Evolutionary conservation across 345 rosid species (phyloP), one percentile per base, ranked within the genome.

Genomic region (Chamaenerion angustifolium): DNA sequence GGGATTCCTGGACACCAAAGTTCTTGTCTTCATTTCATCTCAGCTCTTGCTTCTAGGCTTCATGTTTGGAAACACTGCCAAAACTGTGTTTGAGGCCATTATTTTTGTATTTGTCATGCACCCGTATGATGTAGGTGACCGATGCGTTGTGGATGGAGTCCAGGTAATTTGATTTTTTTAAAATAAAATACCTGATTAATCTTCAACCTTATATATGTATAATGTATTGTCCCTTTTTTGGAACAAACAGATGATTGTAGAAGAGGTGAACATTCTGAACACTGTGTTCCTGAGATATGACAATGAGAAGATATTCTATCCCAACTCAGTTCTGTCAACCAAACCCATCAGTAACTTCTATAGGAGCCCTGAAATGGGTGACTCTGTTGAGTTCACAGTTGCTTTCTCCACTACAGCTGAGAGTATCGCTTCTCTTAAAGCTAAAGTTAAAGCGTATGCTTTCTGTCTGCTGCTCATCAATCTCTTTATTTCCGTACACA

Each of bases 321-420:
- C 88, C 0, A 86, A 86, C 66, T 55, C 85, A 2, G 79, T 72
- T 64, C 59, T 80, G 54, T 69, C 74, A 17, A 70, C 74, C 0
- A 76, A 80, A 66, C 78, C 86, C 4, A 80, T 80, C 63, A 72
- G 86, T 71, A 80, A 80, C 16, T 80, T 64, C 65, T 78, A 78
- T 50, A 78, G 95, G 48, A 82, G 95, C 66, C 92, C 95, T 0
- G 83, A 82, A 51, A 85, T 85, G 95, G 67, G 82, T 16, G 92
- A 85, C 56, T 67, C 75, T 8, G 71, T 82, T 18, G 92, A 77
- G 58, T 85, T 85, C 73, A 52, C 75, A 3, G 60, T 85, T 14
- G 69, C 78, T 14, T 47, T 85, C 19, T 68, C 82, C 1, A 82
- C 92, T 12, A 69, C 88, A 21, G 64, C 72, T 8, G 85, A 82